Percentiles rank a stretch among this genome's conserved stretches.
phyloP scores from a whole-genome alignment of 2,329 filamentous ascomycete species.

The Colletotrichum scovillei region DNA sequence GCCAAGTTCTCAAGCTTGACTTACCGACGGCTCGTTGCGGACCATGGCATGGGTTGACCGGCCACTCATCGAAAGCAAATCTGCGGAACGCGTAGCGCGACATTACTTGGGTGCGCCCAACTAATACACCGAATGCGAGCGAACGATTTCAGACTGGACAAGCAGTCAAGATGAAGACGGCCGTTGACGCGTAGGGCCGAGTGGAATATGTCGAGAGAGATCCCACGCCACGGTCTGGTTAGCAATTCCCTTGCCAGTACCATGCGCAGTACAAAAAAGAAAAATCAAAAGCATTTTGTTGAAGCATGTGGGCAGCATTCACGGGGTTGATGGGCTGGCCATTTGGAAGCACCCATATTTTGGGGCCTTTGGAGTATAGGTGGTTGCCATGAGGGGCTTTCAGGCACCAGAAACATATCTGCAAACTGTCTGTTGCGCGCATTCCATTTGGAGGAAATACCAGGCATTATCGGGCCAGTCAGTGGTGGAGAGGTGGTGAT shows the following conservation, averaged over 20 bases:
- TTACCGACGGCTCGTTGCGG: background rate
- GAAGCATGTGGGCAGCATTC: background rate
- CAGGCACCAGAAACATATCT: conserved; percentile 14
- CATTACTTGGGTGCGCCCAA: background rate
- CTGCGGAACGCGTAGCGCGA: background rate
- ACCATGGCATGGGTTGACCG: background rate
- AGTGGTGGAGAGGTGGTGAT: conserved; percentile 9
- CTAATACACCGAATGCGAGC: background rate
- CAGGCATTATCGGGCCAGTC: conserved; percentile 26
- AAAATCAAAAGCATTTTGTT: conserved; percentile 16
- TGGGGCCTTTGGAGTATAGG: conserved; percentile 16
- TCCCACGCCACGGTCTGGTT: conserved; percentile 11
- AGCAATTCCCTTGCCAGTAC: background rate
- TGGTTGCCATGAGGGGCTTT: conserved; percentile 16
- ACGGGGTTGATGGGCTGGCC: conserved; percentile 11
- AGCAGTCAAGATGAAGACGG: background rate
- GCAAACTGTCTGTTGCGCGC: conserved; percentile 20
- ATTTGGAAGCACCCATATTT: conserved; percentile 6
- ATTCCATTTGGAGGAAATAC: conserved; percentile 31
- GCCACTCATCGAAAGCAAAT: background rate
- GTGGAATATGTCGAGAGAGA: background rate
- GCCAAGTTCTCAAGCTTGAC: too few relatives aligned
- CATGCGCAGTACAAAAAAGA: conserved; percentile 4
- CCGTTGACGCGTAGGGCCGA: background rate
- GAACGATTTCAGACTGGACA: background rate